phyloP scores from a whole-genome alignment of 2,329 filamentous ascomycete genomes.

The Cladosporium sp. region DNA sequence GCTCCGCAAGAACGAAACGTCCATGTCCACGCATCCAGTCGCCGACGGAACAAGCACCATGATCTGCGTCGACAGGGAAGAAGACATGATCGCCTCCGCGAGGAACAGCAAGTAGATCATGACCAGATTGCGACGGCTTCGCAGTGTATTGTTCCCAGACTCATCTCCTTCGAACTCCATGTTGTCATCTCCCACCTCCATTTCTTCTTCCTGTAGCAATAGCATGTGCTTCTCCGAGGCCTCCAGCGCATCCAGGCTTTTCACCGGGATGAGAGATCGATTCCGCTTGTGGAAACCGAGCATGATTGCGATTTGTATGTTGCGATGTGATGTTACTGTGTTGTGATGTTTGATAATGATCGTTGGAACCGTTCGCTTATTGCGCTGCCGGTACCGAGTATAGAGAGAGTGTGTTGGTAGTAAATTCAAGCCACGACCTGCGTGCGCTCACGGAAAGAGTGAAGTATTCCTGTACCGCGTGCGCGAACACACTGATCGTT shows the following conservation, averaged over 20 bases:
- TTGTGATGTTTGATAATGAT: slow-evolving; percentile 1
- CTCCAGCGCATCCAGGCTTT: slow-evolving; percentile 44
- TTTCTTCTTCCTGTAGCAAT: slow-evolving; percentile 15
- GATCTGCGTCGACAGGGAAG: slow-evolving; percentile 50
- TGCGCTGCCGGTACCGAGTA: neutral
- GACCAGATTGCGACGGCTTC: slow-evolving; percentile 35
- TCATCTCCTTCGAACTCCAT: slow-evolving; percentile 30
- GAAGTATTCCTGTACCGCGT: slow-evolving; percentile 1
- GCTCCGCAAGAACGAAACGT: slow-evolving; percentile 48
- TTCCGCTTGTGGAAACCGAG: slow-evolving; percentile 46
- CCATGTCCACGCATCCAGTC: slow-evolving; percentile 46
- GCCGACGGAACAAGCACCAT: slow-evolving; percentile 48
- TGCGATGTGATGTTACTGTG: neutral
- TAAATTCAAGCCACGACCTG: slow-evolving; percentile 17
- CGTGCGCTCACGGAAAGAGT: slow-evolving; percentile 14
- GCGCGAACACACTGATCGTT: neutral
- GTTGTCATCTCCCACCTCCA: slow-evolving; percentile 26
- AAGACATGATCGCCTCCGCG: slow-evolving; percentile 53
- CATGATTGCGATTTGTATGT: slow-evolving; percentile 34
- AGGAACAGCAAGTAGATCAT: slow-evolving; percentile 50
- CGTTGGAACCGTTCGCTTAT: neutral
- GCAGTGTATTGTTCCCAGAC: slow-evolving; percentile 23
- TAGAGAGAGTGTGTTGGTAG: slow-evolving; percentile 4
- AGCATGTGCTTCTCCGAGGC: slow-evolving; percentile 35
- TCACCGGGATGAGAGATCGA: slow-evolving; percentile 46